Conservation (phyloP, 2,329 filamentous ascomycete genomes). For the Trichoderma endophyticum region DNA sequence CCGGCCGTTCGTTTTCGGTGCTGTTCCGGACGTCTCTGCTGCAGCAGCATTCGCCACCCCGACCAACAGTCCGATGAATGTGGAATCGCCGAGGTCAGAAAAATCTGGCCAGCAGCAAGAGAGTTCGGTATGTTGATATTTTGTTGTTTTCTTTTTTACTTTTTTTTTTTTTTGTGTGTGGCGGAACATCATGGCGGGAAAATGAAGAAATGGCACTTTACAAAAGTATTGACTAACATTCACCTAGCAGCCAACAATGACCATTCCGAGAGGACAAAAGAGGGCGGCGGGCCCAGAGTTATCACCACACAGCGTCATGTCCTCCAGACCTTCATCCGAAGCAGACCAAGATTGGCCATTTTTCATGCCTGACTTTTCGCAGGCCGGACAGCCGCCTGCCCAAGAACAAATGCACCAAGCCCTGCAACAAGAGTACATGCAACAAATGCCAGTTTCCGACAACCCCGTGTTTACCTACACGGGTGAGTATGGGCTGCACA, state of each 20-base stretch:
- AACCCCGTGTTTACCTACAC: conserved; percentile 31
- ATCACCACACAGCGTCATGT: conserved; percentile 40
- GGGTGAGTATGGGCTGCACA: conserved; percentile 47
- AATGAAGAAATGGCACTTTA: not conserved
- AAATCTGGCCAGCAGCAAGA: conserved; percentile 37
- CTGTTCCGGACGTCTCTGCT: conserved; percentile 56
- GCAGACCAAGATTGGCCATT: not conserved
- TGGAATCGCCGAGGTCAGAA: conserved; percentile 36
- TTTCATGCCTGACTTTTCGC: not conserved
- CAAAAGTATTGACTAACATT: not conserved
- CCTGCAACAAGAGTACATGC: conserved; percentile 25
- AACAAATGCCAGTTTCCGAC: conserved; percentile 29
- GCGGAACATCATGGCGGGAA: not conserved
- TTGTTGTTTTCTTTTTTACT: not conserved
- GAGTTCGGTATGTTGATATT: conserved; percentile 38
- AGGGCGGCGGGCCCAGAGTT: conserved; percentile 49
- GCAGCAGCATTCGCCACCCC: conserved; percentile 41
- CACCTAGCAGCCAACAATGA: conserved; percentile 50
- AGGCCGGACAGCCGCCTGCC: not conserved
- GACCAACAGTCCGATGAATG: conserved; percentile 28
- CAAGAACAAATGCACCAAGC: not conserved
- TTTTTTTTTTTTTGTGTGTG: not conserved
- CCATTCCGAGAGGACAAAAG: conserved; percentile 48
- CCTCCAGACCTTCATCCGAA: not conserved
- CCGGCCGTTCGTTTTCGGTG: conserved; percentile 55